These are phyloP conservation scores for Telfairia occidentalis DNA, from an alignment of 331 rosid species.

Conservation along the genomic window DNA sequence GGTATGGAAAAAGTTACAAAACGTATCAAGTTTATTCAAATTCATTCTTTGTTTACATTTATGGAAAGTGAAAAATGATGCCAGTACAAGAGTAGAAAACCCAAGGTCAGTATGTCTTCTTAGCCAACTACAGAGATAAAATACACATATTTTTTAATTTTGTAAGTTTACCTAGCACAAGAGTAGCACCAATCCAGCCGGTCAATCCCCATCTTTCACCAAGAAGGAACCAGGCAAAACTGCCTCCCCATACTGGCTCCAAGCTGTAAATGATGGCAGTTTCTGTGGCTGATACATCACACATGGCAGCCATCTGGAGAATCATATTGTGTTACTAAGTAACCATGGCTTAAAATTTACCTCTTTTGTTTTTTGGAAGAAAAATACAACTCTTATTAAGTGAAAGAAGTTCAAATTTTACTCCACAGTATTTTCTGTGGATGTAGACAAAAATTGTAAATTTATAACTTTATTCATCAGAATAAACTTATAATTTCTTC, in stretches of 20 bases:
- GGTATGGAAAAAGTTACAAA: too few species aligned
- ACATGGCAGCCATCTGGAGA: conserved; percentile 63
- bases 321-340: neutral
- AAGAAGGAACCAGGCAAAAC: conserved; percentile 67
- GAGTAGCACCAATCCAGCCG: conserved; percentile 76
- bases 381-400: neutral
- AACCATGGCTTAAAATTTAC: neutral
- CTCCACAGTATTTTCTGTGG: neutral
- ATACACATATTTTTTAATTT: neutral
- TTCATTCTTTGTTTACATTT: neutral
- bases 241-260: conserved; percentile 83
- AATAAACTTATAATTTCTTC: neutral
- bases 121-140: neutral
- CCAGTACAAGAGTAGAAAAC: neutral
- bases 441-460: neutral
- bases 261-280: conserved; percentile 62
- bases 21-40: neutral
- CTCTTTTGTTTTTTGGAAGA: neutral
- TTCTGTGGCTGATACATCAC: conserved; percentile 67
- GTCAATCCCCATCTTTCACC: conserved; percentile 69
- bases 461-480: neutral
- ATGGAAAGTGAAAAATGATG: neutral
- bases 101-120: neutral
- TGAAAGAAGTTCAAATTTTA: neutral
- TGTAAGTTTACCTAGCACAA: conserved; percentile 46